Percentiles rank a stretch among this genome's conserved stretches.
phyloP scores from a whole-genome alignment of 768 basidiomycete genomes.

The Xanthoconium stramineum region DNA sequence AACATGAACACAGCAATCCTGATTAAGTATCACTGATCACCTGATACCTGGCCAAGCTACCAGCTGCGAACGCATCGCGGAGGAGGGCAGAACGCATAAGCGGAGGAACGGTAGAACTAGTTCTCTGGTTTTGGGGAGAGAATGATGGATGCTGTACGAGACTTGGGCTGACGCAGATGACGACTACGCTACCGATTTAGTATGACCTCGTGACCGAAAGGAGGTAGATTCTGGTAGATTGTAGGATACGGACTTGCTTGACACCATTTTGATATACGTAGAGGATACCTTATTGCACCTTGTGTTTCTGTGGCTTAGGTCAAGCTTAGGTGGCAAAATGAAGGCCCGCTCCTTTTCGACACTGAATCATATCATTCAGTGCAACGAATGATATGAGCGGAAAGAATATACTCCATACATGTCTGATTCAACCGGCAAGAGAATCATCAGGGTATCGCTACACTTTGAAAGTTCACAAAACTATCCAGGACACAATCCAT shows the following conservation, averaged over 20 bases:
- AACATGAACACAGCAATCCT: no score
- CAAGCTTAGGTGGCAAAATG: no score
- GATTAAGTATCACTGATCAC: no score
- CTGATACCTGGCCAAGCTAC: no score
- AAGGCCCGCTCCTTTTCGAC: no score
- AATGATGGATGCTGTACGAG: background rate
- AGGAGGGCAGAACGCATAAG: constrained; percentile 7
- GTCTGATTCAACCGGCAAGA: background rate
- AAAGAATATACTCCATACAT: no score
- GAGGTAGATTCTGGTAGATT: no score
- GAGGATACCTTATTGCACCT: background rate
- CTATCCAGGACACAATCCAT: background rate
- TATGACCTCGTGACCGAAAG: no score
- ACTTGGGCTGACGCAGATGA: no score
- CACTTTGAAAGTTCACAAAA: background rate
- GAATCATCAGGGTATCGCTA: background rate
- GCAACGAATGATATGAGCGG: no score
- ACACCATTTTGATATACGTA: background rate
- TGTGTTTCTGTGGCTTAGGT: background rate
- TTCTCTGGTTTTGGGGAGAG: background rate
- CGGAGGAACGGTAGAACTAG: background rate
- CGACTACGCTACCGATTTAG: constrained; percentile 14
- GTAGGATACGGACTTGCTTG: background rate
- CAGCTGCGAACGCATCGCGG: constrained; percentile 7
- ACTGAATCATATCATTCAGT: no score